A percentile compares a stretch with the other conserved stretches of the same genome.
Evolutionary conservation across 2,329 filamentous ascomycete species (phyloP).

Genomic region (Beauveria medogensis): DNA sequence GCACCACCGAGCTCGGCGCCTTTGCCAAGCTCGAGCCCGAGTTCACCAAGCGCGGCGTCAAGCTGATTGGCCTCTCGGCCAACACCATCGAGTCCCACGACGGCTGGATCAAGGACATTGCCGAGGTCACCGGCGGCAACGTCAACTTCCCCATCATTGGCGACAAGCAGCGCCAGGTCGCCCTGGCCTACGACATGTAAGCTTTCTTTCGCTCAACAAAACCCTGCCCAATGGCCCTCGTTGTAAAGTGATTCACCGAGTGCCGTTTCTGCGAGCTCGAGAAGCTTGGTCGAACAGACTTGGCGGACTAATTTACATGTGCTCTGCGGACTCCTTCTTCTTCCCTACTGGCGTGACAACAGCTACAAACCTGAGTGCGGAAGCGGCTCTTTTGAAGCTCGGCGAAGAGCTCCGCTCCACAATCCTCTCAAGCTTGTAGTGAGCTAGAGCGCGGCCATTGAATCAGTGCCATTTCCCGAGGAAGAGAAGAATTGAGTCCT

Average conservation of each 20-base stretch:
- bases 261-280: background rate
- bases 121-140: conserved; percentile 64
- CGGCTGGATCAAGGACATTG: conserved; percentile 85
- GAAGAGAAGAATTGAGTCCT: background rate
- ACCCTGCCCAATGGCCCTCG: background rate
- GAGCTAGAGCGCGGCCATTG: too few species aligned
- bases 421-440: background rate
- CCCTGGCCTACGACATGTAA: conserved; percentile 71
- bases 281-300: background rate
- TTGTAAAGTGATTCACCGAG: background rate
- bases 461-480: background rate
- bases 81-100: conserved; percentile 79
- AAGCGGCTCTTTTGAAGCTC: background rate
- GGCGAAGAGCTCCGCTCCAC: background rate
- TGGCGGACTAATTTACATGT: background rate
- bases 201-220: background rate
- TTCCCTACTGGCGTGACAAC: background rate
- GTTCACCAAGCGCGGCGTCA: conserved; percentile 78
- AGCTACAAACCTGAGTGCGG: too few species aligned
- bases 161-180: conserved; percentile 69
- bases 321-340: background rate
- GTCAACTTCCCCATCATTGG: conserved; percentile 74
- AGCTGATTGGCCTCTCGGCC: conserved; percentile 85
- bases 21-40: conserved; percentile 85
- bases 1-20: conserved; percentile 89